Percentiles rank a stretch among this genome's conserved stretches.
phyloP scores from a whole-genome alignment of 768 basidiomycete species.

The Paxillus rubicundulus region DNA sequence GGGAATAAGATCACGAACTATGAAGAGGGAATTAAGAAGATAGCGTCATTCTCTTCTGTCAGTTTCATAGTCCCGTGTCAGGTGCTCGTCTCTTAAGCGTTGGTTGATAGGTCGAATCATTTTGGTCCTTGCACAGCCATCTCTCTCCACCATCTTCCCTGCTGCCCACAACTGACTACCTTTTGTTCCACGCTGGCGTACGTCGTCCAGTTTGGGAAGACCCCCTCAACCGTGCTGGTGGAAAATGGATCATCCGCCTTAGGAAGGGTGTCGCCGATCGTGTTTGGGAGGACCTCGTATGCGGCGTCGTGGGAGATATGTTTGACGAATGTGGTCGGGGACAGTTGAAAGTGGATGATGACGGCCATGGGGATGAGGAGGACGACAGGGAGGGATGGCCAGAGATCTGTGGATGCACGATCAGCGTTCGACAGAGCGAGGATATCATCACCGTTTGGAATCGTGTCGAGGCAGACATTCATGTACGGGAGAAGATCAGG shows the following conservation, averaged over 20 bases:
- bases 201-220: conserved; percentile 96
- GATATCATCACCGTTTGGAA: conserved; percentile 96
- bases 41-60: conserved; percentile 86
- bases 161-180: conserved; percentile 88
- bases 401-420: conserved; percentile 92
- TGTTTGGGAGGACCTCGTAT: conserved; percentile 85
- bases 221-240: conserved; percentile 80
- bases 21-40: conserved; percentile 92
- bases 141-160: conserved; percentile 81
- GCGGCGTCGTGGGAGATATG: conserved; percentile 87
- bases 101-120: conserved; percentile 76
- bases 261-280: conserved; percentile 89
- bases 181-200: conserved; percentile 84
- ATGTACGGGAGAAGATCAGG: conserved; percentile 80
- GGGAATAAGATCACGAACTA: conserved; percentile 89
- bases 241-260: conserved; percentile 94
- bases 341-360: conserved; percentile 26
- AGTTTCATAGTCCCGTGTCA: conserved; percentile 23
- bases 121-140: conserved; percentile 94
- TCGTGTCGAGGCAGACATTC: conserved; percentile 71
- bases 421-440: conserved; percentile 90
- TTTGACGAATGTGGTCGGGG: conserved; percentile 62
- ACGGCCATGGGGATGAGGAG: conserved; percentile 37
- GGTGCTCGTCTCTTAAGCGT: conserved; percentile 8
- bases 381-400: conserved; percentile 52